Base-by-base conservation (phyloP, 805 yeast species). In the Saccharomycopsis sp. region DNA sequence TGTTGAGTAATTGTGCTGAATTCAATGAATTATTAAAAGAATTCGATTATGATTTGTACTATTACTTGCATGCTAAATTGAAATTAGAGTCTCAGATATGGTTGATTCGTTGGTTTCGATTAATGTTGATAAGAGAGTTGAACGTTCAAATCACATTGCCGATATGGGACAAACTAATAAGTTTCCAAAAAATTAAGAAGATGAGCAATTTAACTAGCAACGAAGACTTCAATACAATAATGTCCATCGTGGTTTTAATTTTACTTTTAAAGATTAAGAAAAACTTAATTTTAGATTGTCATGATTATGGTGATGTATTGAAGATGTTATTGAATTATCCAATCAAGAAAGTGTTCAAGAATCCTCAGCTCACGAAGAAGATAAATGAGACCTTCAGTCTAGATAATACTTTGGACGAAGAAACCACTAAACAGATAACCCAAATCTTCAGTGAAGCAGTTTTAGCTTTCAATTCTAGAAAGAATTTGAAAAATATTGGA, bases 51-150 rank as follows among this genome's bases (percentile, higher is more conserved):
- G 59, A 68, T 14, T 61, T 73, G 14, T 74, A 71, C 50, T 70
- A 71, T 51, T 64, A 64, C 46, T 54, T 74, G 32, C 57, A 66
- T 13, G 67, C 65, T 40, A 69, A 67, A 50, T 60, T 72, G 31
- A 63, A 58, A 47, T 56, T 74, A 4, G 79, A 74, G 47, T 62
- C 71, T 4, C 77, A 70, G 51, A 60, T 74, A 28, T 74, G 79
- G 79, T 56, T 72, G 22, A 74, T 74, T 11, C 55, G 79, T 41
- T 74, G 70, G 62, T 64, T 70, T 3, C 56, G 79, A 17, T 56
- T 74, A 11, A 43, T 73, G 3, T 61, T 74, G 23, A 54, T 69
- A 11, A 55, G 79, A 43, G 79, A 74, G 44, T 45, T 74, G 13
- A 75, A 73, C 1, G 51, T 59, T 41, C 60, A 65, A 22, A 55